Conservation (phyloP, 2,329 filamentous ascomycete species). For the Arthrocladium fulminans region DNA sequence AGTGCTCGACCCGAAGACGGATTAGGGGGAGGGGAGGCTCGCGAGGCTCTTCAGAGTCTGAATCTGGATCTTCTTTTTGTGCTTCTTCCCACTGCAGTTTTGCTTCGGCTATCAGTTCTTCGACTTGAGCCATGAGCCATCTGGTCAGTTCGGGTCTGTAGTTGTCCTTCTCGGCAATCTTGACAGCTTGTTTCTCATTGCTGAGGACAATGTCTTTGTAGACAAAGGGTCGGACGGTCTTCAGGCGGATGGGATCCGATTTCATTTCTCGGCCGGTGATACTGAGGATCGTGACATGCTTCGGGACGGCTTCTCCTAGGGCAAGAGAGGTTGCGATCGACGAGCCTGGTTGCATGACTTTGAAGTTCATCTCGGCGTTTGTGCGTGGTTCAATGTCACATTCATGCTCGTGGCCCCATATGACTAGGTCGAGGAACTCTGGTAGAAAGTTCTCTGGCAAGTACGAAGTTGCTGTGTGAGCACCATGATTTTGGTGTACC, state of each 20-base stretch:
- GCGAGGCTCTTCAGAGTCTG: conserved; percentile 39
- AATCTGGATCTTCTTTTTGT: conserved; percentile 55
- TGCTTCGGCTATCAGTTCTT: conserved; percentile 80
- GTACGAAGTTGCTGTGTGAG: conserved; percentile 86
- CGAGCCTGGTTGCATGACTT: conserved; percentile 95
- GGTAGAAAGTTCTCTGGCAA: conserved; percentile 89
- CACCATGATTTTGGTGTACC: conserved; percentile 92
- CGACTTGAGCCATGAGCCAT: conserved; percentile 66
- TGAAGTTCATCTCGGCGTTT: conserved; percentile 82
- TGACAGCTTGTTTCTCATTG: conserved; percentile 66
- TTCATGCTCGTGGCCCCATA: conserved; percentile 98
- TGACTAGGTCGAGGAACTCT: conserved; percentile 78
- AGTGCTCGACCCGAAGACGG: conserved; percentile 82
- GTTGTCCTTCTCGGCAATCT: conserved; percentile 69
- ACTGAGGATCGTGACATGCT: conserved; percentile 79
- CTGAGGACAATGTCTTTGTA: conserved; percentile 72
- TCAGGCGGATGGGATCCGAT: conserved; percentile 71
- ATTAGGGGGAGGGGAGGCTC: conserved; percentile 67
- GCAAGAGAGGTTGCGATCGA: conserved; percentile 90
- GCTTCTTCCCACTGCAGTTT: conserved; percentile 68
- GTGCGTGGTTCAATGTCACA: conserved; percentile 76
- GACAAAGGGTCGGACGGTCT: conserved; percentile 82
- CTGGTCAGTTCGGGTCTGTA: conserved; percentile 73
- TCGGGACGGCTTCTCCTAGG: conserved; percentile 79
- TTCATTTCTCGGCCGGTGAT: conserved; percentile 76